phyloP scores from a whole-genome alignment of 371 early-diverging fungal species.

The Mortierella sp. region DNA sequence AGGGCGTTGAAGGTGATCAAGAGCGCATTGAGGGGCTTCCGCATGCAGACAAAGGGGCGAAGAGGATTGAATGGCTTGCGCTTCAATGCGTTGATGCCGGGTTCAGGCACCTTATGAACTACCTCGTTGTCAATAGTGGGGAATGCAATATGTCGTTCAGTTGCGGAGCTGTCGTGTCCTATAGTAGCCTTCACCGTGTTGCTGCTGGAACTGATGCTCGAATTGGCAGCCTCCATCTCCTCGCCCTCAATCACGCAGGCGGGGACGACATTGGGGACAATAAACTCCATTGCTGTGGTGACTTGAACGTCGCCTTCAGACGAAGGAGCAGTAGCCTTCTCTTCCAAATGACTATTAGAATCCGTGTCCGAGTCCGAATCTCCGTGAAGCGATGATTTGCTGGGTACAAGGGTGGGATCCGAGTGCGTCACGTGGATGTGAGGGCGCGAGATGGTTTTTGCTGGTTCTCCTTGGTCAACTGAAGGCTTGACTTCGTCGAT shows the following conservation, averaged over 20 bases:
- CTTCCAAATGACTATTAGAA: neutral
- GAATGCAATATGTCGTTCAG: constrained; percentile 37
- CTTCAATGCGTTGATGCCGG: neutral
- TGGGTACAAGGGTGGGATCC: constrained; percentile 44
- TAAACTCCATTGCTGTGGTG: constrained; percentile 41
- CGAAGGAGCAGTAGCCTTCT: constrained; percentile 2
- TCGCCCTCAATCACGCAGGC: constrained; percentile 22
- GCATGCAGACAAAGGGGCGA: constrained; percentile 47
- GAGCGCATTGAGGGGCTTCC: constrained; percentile 35
- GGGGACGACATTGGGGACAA: constrained; percentile 34
- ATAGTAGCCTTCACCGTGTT: neutral
- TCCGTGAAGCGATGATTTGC: constrained; percentile 36
- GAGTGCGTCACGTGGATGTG: constrained; percentile 42
- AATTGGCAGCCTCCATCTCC: constrained; percentile 7
- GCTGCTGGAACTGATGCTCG: neutral
- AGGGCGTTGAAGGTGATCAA: constrained; percentile 42
- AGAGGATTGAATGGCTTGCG: constrained; percentile 51
- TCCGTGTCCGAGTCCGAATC: neutral
- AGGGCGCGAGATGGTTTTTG: constrained; percentile 14
- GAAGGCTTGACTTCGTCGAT: constrained; percentile 28
- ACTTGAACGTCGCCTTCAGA: constrained; percentile 9
- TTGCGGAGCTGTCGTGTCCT: neutral
- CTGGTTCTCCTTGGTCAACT: neutral
- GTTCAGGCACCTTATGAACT: neutral
- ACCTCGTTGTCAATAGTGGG: constrained; percentile 11